Conservation (phyloP, 2,329 filamentous ascomycete genomes). For the Aspergillus pseudotamarii region DNA sequence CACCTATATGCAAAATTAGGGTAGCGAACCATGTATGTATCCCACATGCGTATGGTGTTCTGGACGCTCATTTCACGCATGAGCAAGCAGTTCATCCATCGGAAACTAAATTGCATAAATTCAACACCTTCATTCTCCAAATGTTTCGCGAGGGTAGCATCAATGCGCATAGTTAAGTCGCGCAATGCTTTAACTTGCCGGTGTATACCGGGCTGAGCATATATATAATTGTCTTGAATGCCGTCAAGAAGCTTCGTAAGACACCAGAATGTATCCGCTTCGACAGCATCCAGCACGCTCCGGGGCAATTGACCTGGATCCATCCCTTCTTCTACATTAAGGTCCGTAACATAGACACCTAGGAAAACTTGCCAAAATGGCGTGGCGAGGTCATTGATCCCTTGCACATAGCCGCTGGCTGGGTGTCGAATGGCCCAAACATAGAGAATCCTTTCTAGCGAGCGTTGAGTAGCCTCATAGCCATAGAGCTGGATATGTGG, state of each 20-base stretch:
- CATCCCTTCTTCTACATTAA: conserved; percentile 91
- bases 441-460: conserved; percentile 91
- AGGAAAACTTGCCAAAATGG: conserved; percentile 98
- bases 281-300: conserved; percentile 90
- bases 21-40: conserved; percentile 83
- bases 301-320: conserved; percentile 92
- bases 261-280: conserved; percentile 98
- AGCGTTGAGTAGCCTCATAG: conserved; percentile 94
- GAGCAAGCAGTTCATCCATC: conserved; percentile 99
- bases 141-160: conserved; percentile 80
- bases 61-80: conserved; percentile 97
- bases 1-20: neutral
- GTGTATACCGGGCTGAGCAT: conserved; percentile 94
- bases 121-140: conserved; percentile 89
- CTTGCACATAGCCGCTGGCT: conserved; percentile 96
- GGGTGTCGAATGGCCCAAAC: conserved; percentile 98
- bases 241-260: conserved; percentile 96
- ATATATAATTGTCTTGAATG: conserved; percentile 98
- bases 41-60: conserved; percentile 99
- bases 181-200: conserved; percentile 86
- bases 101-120: conserved; percentile 98
- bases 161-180: conserved; percentile 89
- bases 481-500: conserved; percentile 93
- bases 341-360: conserved; percentile 90
- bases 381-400: conserved; percentile 96